Base-by-base conservation (phyloP, 2,329 filamentous ascomycete genomes). In the Penicillium nordicum region DNA sequence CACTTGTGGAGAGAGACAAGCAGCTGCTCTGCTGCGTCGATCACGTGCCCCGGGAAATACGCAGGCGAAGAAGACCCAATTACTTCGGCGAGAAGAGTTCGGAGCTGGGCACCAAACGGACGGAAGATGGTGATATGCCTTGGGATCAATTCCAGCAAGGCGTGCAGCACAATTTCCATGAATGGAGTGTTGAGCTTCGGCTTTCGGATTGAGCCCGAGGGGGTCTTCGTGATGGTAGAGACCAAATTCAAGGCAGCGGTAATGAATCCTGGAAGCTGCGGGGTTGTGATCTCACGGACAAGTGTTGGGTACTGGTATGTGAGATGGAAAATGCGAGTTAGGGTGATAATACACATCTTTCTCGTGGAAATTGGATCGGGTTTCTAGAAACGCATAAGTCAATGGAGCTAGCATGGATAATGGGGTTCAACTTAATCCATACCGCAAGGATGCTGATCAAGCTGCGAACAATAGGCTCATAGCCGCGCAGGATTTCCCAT, bases 241-340 rank as follows among this genome's bases (percentile, higher is more conserved):
- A 81, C 75, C 43, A 93, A 79, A 65, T 88, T 85, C 43, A 96
- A 74, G 65, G 88, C 91, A 3, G 88, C 81, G 0, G 84, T 86
- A 44, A 92, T 82, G 67, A 93, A 96, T 1, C 82, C 77, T 1
- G 90, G 85, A 21, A 97, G 77, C 3, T 85, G 89, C 3, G 91
- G 91, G 0, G 92, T 96, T 1, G 89, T 92, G 58, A 97, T 90
- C 70, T 97, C 92, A 65, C 93, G 84, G 43, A 93, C 81, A 51
- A 97, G 79, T 9, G 90, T 94, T 57, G 88, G 90, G 69, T 92
- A 92, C 37, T 88, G 85, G 68, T 92, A 89, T 40, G 92, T 88
- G 36, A 94, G 82, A 63, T 86, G 82, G 76, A 94, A 97, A 64
- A 97, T 92, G 67, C 89, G 87, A 21, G 89, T 89, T 59, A 97